Evolutionary conservation across 805 yeast species (phyloP).

Genomic region (Wickerhamomyces kurtzmanii): DNA sequence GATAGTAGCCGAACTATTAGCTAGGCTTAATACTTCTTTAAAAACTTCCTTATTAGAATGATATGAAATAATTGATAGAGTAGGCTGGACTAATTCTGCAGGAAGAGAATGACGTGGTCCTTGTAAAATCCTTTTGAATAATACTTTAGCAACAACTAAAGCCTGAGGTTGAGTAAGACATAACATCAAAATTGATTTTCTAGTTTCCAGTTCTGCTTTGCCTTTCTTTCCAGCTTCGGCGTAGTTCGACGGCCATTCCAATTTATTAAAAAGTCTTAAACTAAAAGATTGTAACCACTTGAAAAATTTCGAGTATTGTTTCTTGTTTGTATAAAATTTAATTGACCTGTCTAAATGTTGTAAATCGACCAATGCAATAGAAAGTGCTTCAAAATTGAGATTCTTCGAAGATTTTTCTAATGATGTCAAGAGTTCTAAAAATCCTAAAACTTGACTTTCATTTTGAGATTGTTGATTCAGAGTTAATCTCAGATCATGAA

Average conservation of each 20-base stretch:
- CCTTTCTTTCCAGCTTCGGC: conserved; percentile 26
- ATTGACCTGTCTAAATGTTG: conserved; percentile 12
- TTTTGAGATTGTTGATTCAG: conserved; percentile 18
- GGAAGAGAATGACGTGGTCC: conserved; percentile 48
- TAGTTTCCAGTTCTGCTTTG: conserved; percentile 29
- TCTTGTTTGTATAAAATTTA: conserved; percentile 6
- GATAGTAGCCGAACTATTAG: conserved; percentile 38
- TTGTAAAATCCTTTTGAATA: conserved; percentile 39
- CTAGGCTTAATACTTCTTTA: conserved; percentile 47
- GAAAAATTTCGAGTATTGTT: conserved; percentile 3
- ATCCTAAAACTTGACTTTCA: conserved; percentile 16
- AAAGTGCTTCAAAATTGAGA: conserved; percentile 16
- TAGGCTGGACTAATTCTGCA: conserved; percentile 33
- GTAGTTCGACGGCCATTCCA: conserved; percentile 30
- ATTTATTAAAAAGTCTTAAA: conserved; percentile 16
- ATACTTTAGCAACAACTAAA: conserved; percentile 22
- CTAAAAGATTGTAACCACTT: conserved; percentile 9
- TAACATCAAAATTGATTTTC: conserved; percentile 32
- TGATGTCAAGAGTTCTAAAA: conserved; percentile 15
- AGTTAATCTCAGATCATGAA: conserved; percentile 23
- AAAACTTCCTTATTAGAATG: conserved; percentile 36
- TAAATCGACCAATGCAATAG: conserved; percentile 16
- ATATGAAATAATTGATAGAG: conserved; percentile 30
- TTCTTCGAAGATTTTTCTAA: conserved; percentile 5
- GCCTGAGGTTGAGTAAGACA: conserved; percentile 19